Base-by-base conservation (phyloP, 306 rosid species). In the Vicia sativa region DNA sequence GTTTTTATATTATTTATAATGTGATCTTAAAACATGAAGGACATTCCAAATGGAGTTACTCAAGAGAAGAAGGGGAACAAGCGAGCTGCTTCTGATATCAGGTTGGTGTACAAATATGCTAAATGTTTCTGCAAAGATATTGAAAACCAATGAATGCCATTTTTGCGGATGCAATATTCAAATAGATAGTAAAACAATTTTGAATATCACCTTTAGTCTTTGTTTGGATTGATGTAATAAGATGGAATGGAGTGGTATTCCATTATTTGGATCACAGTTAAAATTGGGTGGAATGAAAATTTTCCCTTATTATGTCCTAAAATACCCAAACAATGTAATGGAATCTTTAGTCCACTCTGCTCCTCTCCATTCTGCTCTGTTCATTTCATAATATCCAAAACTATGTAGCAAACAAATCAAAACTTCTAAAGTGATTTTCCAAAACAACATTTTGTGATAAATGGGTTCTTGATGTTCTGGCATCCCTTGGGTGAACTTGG, bases 21-120 rank as follows among this genome's bases (percentile, higher is more conserved):
- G 13, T 41, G 16, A 70, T 44, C 28, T 54, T 71, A 11, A 46
- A 68, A 64, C 67, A 16, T 83, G 77, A 38, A 92, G 97, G 89
- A 86, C 39, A 35, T 87, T 64, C 78, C 95, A 6, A 92, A 92
- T 71, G 97, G 96, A 65, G 91, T 81, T 44, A 82, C 23, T 72
- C 85, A 80, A 25, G 95, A 87, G 71, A 89, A 85, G 86, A 92
- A 87, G 76, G 96, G 97, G 75, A 89, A 89, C 81, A 92, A 92
- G 85, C 82, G 97, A 13, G 78, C 87, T 70, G 83, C 74, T 11
- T 7, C 34, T 65, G 96, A 89, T 65, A 82, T 87, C 74, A 92
- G 97, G 97, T 92, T 81, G 45, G 81, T 78, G 55, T 39, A 73
- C 19, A 16, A 10, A 21, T 53, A 67, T 60, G 11, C 44, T 52